Evolutionary conservation across 169 alveolate species (phyloP), one percentile per base, ranked within the genome.

Genomic region (Eimeria sp.): DNA sequence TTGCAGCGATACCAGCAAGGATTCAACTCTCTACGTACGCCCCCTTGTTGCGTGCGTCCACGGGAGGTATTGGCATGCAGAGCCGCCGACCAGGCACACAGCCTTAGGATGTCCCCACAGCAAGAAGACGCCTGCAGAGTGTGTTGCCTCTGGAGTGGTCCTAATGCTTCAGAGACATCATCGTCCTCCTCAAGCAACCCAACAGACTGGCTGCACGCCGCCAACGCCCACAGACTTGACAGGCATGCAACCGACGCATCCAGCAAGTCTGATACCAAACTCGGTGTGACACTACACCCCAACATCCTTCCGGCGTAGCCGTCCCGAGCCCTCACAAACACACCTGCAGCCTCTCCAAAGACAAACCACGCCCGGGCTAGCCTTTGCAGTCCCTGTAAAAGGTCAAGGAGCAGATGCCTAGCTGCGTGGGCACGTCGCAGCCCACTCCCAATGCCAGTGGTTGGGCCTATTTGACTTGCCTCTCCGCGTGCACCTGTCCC

Each of bases 141-240:
- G 47, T 58, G 93, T 22, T 61, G 93, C 16, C 51, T n/a, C 65
- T 40, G 82, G 25, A 61, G 72, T 40, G 58, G 63, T 9, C 16
- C 58, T 58, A 80, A 45, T 2, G 63, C 5, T n/a, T 61, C 82
- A 11, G 49, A 61, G 27, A 0, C 40, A 25, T 49, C 80, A 25
- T 47, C 18, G 2, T 14, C 67, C 11, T 34, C 75, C 49, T 45
- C 61, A 43, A 43, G 20, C 65, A 86, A 45, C 22, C 82, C 93
- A 14, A 86, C 27, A n/a, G 93, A 86, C 47, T 86, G 65, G 61
- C 93, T 63, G 80, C 93, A 86, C 5, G 82, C 57, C 10, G 80
- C 93, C 93, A 61, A 80, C 40, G 93, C 93, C 93, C 93, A 86
- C 63, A 86, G 47, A 27, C 58, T 82, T 34, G 93, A 86, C 47